Conservation (phyloP, 305 asterid genomes). For the Galium porrigens region DNA sequence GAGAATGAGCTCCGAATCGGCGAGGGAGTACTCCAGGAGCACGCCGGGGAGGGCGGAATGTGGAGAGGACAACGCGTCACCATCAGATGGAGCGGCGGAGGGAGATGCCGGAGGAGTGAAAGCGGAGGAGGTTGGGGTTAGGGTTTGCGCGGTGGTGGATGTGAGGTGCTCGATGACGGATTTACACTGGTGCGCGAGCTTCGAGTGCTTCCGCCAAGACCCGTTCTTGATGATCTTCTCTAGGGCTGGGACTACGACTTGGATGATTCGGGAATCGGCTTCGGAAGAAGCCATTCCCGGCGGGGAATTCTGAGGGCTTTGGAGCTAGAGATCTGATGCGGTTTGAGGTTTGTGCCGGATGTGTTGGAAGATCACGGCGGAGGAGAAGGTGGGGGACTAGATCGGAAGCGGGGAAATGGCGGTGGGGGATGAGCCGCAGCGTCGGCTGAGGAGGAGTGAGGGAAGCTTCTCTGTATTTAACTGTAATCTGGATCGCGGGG, state of each 20-base stretch:
- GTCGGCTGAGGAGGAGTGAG: neutral
- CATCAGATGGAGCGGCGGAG: constrained; percentile 39
- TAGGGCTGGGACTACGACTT: constrained; percentile 55
- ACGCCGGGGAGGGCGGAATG: constrained; percentile 41
- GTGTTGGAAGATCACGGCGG: neutral
- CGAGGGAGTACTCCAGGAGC: constrained; percentile 48
- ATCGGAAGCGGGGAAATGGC: neutral
- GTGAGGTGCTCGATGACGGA: constrained; percentile 60
- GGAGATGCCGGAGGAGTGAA: constrained; percentile 53
- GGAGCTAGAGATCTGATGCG: neutral
- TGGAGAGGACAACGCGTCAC: constrained; percentile 23
- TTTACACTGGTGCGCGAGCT: constrained; percentile 80
- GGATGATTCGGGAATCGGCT: constrained; percentile 79
- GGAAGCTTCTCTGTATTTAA: neutral
- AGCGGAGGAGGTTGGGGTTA: constrained; percentile 27
- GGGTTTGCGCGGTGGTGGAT: constrained; percentile 30
- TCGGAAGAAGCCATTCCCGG: constrained; percentile 95
- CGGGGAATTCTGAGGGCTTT: neutral
- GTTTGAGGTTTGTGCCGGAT: neutral
- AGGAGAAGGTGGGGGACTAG: neutral
- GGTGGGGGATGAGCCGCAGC: neutral
- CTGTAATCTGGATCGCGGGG: constrained; percentile 17
- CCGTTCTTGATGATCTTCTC: constrained; percentile 76
- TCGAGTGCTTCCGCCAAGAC: constrained; percentile 90
- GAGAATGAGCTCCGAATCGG: constrained; percentile 62